phyloP scores from a whole-genome alignment of 805 yeast species.

The Candida argentea region DNA sequence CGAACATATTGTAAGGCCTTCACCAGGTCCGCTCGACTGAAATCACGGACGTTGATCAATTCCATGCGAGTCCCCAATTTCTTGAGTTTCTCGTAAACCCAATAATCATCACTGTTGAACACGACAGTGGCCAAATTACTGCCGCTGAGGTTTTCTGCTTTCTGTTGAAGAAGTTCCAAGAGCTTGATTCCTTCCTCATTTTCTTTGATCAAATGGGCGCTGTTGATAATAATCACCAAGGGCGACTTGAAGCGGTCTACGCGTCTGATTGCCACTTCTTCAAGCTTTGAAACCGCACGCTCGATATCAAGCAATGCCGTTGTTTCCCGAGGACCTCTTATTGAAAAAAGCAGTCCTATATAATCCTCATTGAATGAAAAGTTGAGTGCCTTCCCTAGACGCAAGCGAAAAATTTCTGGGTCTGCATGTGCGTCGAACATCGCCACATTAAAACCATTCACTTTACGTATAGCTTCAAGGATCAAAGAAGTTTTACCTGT shows the following conservation, averaged over 20 bases:
- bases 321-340: conserved; percentile 78
- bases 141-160: conserved; percentile 71
- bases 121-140: conserved; percentile 61
- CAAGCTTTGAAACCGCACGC: conserved; percentile 68
- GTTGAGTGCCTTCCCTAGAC: conserved; percentile 67
- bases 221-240: conserved; percentile 59
- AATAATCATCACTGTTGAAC: conserved; percentile 76
- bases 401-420: conserved; percentile 68
- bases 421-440: conserved; percentile 78
- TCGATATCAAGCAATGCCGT: conserved; percentile 76
- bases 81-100: conserved; percentile 74
- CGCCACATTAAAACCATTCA: conserved; percentile 54
- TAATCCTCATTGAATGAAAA: conserved; percentile 73
- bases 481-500: conserved; percentile 77
- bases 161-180: conserved; percentile 70
- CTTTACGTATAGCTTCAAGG: conserved; percentile 57
- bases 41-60: conserved; percentile 57
- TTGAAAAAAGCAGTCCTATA: conserved; percentile 70
- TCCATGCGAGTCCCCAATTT: conserved; percentile 66
- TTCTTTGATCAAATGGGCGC: conserved; percentile 64
- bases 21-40: conserved; percentile 44
- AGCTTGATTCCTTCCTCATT: conserved; percentile 65
- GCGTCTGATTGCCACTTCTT: conserved; percentile 54
- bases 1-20: conserved; percentile 46
- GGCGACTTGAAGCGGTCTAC: conserved; percentile 39